Conservation (phyloP, 2,329 filamentous ascomycete species). For the Phyllosticta capitalensis region DNA sequence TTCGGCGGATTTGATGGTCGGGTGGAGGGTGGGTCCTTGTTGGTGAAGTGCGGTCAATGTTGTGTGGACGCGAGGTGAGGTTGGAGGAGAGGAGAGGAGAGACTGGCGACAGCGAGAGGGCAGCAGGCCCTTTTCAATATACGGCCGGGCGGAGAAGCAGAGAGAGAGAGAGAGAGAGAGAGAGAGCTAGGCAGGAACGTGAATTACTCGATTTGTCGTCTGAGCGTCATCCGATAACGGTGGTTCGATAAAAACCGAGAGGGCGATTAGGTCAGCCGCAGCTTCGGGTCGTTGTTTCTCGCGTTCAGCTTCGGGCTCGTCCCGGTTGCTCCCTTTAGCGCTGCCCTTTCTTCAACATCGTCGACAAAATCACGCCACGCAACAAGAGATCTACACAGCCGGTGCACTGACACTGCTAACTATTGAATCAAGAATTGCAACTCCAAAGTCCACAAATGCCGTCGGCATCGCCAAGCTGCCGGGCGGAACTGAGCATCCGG, state of each 20-base stretch:
- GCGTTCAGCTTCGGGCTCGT: neutral
- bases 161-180: too few relatives aligned
- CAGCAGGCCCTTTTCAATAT: neutral
- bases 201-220: neutral
- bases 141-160: neutral
- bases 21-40: neutral
- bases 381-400: neutral
- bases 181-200: neutral
- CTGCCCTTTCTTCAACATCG: neutral
- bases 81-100: neutral
- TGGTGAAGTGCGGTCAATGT: neutral
- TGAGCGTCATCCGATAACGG: neutral
- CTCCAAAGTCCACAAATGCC: neutral
- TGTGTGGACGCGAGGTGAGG: neutral
- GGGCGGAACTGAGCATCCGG: neutral
- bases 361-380: neutral
- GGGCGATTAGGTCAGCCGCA: neutral
- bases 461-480: neutral
- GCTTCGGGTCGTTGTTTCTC: neutral
- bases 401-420: too few relatives aligned
- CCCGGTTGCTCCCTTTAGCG: neutral
- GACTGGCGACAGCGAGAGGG: neutral
- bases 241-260: neutral
- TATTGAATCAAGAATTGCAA: too few relatives aligned
- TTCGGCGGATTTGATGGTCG: constrained; percentile 1